phyloP scores from a whole-genome alignment of 2,329 filamentous ascomycete genomes.

The Geoglossum cookeanum region DNA sequence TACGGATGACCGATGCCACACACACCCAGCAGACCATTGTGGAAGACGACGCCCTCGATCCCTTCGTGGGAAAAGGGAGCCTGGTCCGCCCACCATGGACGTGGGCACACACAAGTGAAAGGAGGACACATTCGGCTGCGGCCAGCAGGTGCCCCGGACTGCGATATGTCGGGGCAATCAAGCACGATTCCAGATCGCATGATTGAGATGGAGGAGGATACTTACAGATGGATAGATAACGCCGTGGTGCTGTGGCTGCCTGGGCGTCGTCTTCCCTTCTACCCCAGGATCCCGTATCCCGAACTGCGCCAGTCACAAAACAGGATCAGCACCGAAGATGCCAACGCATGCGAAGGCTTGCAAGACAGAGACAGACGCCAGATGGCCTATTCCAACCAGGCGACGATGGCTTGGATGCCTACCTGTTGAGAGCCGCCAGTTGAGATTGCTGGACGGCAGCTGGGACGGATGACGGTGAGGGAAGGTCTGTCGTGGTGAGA shows the following conservation, averaged over 20 bases:
- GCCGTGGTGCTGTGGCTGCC: background rate
- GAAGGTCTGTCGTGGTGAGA: slow-evolving; percentile 3
- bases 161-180: background rate
- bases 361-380: too few species aligned
- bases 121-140: background rate
- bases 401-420: slow-evolving; percentile 3
- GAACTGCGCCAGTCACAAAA: background rate
- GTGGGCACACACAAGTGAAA: background rate
- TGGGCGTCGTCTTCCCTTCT: background rate
- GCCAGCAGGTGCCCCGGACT: background rate
- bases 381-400: background rate
- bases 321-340: background rate
- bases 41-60: background rate
- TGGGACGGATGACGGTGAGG: background rate
- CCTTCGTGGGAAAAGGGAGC: background rate
- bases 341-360: background rate
- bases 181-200: background rate
- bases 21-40: background rate
- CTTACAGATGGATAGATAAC: background rate
- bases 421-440: background rate
- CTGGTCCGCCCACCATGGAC: background rate
- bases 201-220: background rate
- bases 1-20: background rate
- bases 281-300: slow-evolving; percentile 1
- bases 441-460: slow-evolving; percentile 1